Evolutionary conservation across 2,329 filamentous ascomycete species (phyloP), one percentile per base, ranked within the genome.

Genomic region (Fusarium anthophilum): DNA sequence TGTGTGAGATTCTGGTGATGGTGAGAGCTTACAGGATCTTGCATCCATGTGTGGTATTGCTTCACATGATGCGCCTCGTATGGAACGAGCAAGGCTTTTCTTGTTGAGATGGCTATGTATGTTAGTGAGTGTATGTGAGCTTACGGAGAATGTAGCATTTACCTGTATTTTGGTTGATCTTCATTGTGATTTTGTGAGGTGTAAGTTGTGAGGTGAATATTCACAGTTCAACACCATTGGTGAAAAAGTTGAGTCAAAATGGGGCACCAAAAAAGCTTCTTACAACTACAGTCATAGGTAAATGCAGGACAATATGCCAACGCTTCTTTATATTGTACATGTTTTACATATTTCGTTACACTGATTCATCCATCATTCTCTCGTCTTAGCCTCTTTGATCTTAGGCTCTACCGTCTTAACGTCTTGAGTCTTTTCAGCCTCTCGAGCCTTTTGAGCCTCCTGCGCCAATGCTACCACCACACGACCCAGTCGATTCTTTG

Each of bases 31-130:
- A 89, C 92, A 58, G 92, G 88, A 78, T 96, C 92, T 85, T 95
- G 89, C 95, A 98, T 98, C 96, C 96, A 98, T 78, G 87, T 85
- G 80, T 98, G 94, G 81, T 98, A 98, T 43, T 88, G 91, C 22
- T 87, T 87, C 30, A 98, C 96, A 85, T 98, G 96, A 79, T 91
- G 92, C 43, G 87, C 83, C 72, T 92, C 92, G 82, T 98, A 98
- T 0, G 95, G 95, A 15, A 98, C 94, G 15, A 98, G 88, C 24
- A 97, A 88, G 50, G 93, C 85, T 56, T 86, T 86, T 9, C 88
- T 83, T 3, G 92, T 92, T 7, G 89, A 87, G 38, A 97, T 84
- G 24, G 92, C 94, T 97, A 75, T 24, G 2, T 14, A 0, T 8
- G 12, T 59, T 63, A 64, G 69, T 51, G 2, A 64, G 69, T 48